Evolutionary conservation across 2,329 filamentous ascomycete species (phyloP).

Genomic region (Geosmithia morbida): DNA sequence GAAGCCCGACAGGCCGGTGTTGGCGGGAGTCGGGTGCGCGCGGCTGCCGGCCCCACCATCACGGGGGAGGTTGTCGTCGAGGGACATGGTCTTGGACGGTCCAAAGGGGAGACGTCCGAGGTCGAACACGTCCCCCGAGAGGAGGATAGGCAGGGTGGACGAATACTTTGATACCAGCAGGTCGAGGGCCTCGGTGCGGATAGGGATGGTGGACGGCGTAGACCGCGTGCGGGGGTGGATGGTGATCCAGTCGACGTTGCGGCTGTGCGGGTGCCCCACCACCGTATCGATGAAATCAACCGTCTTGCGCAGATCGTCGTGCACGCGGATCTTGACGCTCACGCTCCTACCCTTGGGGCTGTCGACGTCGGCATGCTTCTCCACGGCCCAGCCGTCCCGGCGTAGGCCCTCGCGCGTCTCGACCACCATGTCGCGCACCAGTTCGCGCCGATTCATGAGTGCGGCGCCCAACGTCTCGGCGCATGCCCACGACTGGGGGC

Average conservation of each 20-base stretch:
- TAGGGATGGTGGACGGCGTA: conserved; percentile 46
- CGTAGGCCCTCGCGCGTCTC: conserved; percentile 37
- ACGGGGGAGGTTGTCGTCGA: conserved; percentile 10
- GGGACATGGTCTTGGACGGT: conserved; percentile 14
- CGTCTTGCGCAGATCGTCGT: conserved; percentile 44
- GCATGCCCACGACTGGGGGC: conserved; percentile 60
- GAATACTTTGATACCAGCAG: conserved; percentile 37
- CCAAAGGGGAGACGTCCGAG: conserved; percentile 32
- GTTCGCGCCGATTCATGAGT: conserved; percentile 49
- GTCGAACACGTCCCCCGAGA: conserved; percentile 57
- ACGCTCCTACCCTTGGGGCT: conserved; percentile 38
- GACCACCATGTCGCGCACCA: conserved; percentile 51
- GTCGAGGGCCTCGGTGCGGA: conserved; percentile 45
- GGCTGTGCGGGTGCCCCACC: conserved; percentile 31
- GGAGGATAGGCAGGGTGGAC: conserved; percentile 43
- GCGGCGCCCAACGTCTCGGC: conserved; percentile 53
- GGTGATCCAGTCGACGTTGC: conserved; percentile 52
- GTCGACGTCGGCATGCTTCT: conserved; percentile 24
- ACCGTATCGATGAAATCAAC: conserved; percentile 50
- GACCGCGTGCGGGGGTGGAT: conserved; percentile 51
- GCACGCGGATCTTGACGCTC: conserved; percentile 57
- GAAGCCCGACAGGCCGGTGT: conserved; percentile 42
- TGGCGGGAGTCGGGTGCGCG: conserved; percentile 15
- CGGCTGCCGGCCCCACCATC: conserved; percentile 7
- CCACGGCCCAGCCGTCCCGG: conserved; percentile 37